A percentile compares a stretch with the other conserved stretches of the same genome.
Conservation (phyloP, 2,329 filamentous ascomycete species). For the Colletotrichum sp. region DNA sequence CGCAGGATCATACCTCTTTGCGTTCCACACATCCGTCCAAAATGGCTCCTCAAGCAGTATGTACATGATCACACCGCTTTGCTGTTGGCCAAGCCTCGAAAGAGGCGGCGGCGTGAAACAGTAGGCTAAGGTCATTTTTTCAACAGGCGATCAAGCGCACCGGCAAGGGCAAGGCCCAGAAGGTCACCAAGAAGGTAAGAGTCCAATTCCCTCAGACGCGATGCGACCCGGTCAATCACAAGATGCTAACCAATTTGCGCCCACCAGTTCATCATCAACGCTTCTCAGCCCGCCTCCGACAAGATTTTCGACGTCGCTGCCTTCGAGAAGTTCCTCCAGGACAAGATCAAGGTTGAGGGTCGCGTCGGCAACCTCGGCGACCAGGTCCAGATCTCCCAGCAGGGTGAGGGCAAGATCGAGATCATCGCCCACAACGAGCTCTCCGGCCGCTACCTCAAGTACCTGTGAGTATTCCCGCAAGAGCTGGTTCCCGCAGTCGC, state of each 20-base stretch:
- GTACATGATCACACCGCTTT: constrained; percentile 82
- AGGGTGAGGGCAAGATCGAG: constrained; percentile 97
- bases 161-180: constrained; percentile 69
- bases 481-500: background rate
- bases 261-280: constrained; percentile 97
- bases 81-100: constrained; percentile 76
- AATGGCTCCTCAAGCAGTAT: constrained; percentile 92
- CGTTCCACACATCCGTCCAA: constrained; percentile 50
- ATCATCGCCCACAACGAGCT: constrained; percentile 97
- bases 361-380: constrained; percentile 98
- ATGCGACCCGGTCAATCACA: background rate
- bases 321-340: constrained; percentile 99
- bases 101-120: constrained; percentile 71
- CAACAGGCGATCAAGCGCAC: constrained; percentile 65
- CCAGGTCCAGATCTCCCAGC: constrained; percentile 85
- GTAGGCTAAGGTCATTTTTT: constrained; percentile 88
- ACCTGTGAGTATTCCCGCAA: constrained; percentile 73
- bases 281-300: constrained; percentile 95
- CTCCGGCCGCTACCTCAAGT: constrained; percentile 99
- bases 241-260: background rate
- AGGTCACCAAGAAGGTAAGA: constrained; percentile 85
- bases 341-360: constrained; percentile 99
- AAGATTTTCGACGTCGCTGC: constrained; percentile 99
- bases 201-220: background rate
- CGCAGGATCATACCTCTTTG: constrained; percentile 87